Percentiles rank a stretch among this genome's conserved stretches.
Evolutionary conservation across 106 monocot genomes (phyloP).

Genomic region (Amphibolis antarctica): DNA sequence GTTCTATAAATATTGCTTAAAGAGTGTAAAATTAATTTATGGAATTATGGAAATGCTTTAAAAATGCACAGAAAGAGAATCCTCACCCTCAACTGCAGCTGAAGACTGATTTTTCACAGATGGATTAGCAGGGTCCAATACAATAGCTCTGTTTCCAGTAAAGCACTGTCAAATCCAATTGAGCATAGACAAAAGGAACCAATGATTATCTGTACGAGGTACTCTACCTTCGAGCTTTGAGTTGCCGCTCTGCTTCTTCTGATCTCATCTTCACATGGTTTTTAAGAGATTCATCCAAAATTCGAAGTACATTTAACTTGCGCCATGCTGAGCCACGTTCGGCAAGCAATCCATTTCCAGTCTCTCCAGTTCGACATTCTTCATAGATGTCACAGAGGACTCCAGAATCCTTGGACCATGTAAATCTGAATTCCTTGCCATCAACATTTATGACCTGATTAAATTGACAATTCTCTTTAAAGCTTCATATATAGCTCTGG

Average conservation of each 20-base stretch:
- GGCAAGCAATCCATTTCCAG: conserved; percentile 78
- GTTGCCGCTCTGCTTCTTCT: conserved; percentile 72
- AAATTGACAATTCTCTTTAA: background rate
- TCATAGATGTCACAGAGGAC: conserved; percentile 91
- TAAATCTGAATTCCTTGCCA: conserved; percentile 88
- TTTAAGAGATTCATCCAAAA: conserved; percentile 82
- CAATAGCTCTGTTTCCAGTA: conserved; percentile 42
- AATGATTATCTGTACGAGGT: background rate
- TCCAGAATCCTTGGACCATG: conserved; percentile 67
- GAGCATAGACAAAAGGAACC: background rate
- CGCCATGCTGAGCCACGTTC: conserved; percentile 85
- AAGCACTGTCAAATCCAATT: background rate
- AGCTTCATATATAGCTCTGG: background rate
- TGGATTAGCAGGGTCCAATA: conserved; percentile 83
- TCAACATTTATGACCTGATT: conserved; percentile 74
- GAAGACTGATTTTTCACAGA: conserved; percentile 91
- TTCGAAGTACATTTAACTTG: conserved; percentile 83
- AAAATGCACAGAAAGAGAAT: conserved; percentile 2
- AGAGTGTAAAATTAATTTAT: background rate
- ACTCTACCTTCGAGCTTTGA: conserved; percentile 71
- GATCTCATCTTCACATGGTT: conserved; percentile 94
- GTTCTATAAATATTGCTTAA: too few relatives aligned
- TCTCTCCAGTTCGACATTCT: conserved; percentile 59
- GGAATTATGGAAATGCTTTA: background rate
- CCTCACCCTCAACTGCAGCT: conserved; percentile 71